These are phyloP conservation scores for Mycena capillaripes DNA, from an alignment of 768 basidiomycete genomes.

Conservation along the genomic window DNA sequence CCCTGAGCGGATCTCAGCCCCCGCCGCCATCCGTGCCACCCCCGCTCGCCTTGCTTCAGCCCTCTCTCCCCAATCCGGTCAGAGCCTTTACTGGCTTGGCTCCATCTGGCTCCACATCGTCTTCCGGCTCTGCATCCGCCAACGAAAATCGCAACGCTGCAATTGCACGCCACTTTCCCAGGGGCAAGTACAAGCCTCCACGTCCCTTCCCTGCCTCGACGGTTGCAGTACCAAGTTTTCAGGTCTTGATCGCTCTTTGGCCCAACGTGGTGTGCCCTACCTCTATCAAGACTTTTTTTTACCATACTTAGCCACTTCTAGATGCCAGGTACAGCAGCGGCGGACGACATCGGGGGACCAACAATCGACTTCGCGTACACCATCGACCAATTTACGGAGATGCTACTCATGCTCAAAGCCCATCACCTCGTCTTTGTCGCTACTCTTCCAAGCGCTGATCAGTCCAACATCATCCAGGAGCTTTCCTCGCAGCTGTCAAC, in stretches of 20 bases:
- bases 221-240: neutral
- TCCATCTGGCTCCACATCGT: no score
- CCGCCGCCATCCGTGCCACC: neutral
- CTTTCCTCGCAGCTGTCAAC: neutral
- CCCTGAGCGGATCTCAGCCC: neutral
- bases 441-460: neutral
- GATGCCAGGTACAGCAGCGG: neutral
- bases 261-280: neutral
- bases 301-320: neutral
- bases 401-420: neutral
- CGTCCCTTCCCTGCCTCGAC: neutral
- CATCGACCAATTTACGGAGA: constrained; percentile 7
- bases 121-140: neutral
- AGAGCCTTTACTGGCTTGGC: neutral
- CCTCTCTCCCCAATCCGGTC: neutral
- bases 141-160: constrained; percentile 3
- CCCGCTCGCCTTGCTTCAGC: neutral
- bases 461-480: neutral
- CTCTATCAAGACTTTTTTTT: no score
- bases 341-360: neutral
- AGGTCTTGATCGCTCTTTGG: neutral
- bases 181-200: neutral
- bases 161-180: constrained; percentile 9
- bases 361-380: neutral
- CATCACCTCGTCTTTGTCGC: constrained; percentile 1